A percentile compares a stretch with the other conserved stretches of the same genome.
Conservation (phyloP, 2,329 filamentous ascomycete genomes). For the Beauveria scarabaeidicola region DNA sequence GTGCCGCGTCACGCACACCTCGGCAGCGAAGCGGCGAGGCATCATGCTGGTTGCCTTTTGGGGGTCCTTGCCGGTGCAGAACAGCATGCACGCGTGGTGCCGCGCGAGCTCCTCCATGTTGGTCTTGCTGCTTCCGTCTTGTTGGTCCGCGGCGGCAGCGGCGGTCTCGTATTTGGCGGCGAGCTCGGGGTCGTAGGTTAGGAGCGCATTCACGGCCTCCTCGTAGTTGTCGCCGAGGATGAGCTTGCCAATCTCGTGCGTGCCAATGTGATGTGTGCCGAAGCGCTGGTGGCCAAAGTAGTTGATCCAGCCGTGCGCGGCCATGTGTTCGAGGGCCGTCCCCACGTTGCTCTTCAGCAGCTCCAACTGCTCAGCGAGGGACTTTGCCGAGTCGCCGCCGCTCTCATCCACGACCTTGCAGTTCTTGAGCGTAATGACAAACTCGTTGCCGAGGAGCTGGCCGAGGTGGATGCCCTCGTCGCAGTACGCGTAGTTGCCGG, state of each 20-base stretch:
- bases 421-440: conserved; percentile 83
- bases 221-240: conserved; percentile 77
- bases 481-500: conserved; percentile 78
- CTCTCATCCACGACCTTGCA: conserved; percentile 51
- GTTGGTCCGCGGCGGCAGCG: conserved; percentile 20
- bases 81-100: conserved; percentile 69
- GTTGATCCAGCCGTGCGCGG: conserved; percentile 79
- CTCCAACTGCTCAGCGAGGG: conserved; percentile 22
- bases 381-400: conserved; percentile 11
- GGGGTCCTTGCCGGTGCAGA: conserved; percentile 52
- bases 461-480: conserved; percentile 68
- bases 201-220: conserved; percentile 67
- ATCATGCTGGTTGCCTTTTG: conserved; percentile 57
- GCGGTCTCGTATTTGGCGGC: conserved; percentile 35
- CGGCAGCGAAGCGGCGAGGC: conserved; percentile 74
- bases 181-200: conserved; percentile 61
- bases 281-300: conserved; percentile 98
- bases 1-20: conserved; percentile 69
- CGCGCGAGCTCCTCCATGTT: conserved; percentile 70
- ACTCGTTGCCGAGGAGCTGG: conserved; percentile 82
- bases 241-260: conserved; percentile 74
- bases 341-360: conserved; percentile 34
- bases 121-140: conserved; percentile 45
- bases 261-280: conserved; percentile 78
- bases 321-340: conserved; percentile 57